Evolutionary conservation across 2,329 filamentous ascomycete genomes (phyloP), one percentile per base, ranked within the genome.

Genomic region (Paracoccidioides brasiliensis): DNA sequence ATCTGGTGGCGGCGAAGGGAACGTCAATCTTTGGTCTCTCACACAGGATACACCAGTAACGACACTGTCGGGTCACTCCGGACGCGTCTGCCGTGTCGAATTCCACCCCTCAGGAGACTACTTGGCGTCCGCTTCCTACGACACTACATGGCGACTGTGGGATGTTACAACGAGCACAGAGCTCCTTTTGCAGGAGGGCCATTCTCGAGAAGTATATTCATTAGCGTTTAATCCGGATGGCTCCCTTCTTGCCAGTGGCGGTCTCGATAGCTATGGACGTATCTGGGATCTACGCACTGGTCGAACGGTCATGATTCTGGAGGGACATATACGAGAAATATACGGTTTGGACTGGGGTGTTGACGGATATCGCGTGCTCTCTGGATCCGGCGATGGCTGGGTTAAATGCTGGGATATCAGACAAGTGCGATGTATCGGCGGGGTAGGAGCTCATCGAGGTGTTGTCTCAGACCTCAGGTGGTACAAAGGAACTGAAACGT

Each of bases 341-440:
- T 90, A 95, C 65, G 90, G 85, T 0, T 76, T 97, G 5, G 90
- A 96, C 69, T 98, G 94, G 93, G 84, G 87, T 56, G 80, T 84
- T 0, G 93, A 98, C 67, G 90, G 91, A 5, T 85, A 95, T 69
- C 83, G 93, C n/a, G 82, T 97, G 7, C 76, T 97, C n/a, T 90
- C 90, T 0, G 90, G 90, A 1, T 94, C 90, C 12, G 89, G 85
- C 2, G 93, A 98, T 67, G 91, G 91, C 15, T 97, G 93, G 81
- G 84, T 95, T 65, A 97, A 96, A 71, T 96, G 91, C 72, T 98
- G 93, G 93, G 93, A 98, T 67, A 79, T 98, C 53, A 83, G 93
- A 48, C 91, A 93, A 64, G 90, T 97, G 51, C 81, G 86, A 63
- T 84, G 84, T 60, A 85, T 82, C 0, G 91, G 88, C 10, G 88